A percentile compares a stretch with the other conserved stretches of the same genome.
Evolutionary conservation across 108 stramenopile species (phyloP).

Genomic region (Craspedostauros australis): DNA sequence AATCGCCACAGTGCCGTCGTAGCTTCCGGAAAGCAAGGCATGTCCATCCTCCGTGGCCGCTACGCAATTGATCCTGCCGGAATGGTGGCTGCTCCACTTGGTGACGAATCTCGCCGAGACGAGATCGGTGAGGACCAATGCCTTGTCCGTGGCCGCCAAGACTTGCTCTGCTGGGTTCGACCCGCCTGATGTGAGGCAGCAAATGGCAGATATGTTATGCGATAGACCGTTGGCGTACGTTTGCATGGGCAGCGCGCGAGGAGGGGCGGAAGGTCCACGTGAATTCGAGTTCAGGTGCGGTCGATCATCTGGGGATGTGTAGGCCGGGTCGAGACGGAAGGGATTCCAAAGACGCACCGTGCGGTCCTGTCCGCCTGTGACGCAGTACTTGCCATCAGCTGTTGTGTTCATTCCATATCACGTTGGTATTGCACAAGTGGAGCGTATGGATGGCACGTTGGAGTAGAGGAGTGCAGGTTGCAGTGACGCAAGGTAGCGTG

Average conservation of each 20-base stretch:
- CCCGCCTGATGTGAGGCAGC: not conserved
- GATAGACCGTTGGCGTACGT: conserved; percentile 59
- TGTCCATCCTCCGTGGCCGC: conserved; percentile 35
- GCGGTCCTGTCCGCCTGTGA: conserved; percentile 75
- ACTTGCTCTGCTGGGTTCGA: conserved; percentile 17
- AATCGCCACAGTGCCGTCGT: conserved; percentile 70
- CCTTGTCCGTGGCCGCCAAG: conserved; percentile 59
- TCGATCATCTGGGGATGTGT: conserved; percentile 3
- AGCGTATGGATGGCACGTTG: not conserved
- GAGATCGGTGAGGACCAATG: conserved; percentile 63
- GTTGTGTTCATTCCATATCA: conserved; percentile 1
- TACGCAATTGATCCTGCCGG: conserved; percentile 66
- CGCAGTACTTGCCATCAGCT: conserved; percentile 70
- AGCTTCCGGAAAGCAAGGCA: conserved; percentile 57
- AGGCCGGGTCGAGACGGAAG: conserved; percentile 63
- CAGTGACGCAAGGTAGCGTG: no score
- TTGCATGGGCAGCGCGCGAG: conserved; percentile 73
- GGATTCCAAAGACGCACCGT: conserved; percentile 82
- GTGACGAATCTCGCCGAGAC: conserved; percentile 53
- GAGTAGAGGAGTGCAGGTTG: not conserved
- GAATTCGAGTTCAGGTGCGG: not conserved
- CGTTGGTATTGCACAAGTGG: no score
- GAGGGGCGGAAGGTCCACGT: conserved; percentile 19
- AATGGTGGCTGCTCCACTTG: conserved; percentile 51
- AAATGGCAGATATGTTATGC: conserved; percentile 54